A percentile compares a stretch with the other conserved stretches of the same genome.
phyloP scores from a whole-genome alignment of 2,329 filamentous ascomycete species.

The Pseudogymnoascus sp. region DNA sequence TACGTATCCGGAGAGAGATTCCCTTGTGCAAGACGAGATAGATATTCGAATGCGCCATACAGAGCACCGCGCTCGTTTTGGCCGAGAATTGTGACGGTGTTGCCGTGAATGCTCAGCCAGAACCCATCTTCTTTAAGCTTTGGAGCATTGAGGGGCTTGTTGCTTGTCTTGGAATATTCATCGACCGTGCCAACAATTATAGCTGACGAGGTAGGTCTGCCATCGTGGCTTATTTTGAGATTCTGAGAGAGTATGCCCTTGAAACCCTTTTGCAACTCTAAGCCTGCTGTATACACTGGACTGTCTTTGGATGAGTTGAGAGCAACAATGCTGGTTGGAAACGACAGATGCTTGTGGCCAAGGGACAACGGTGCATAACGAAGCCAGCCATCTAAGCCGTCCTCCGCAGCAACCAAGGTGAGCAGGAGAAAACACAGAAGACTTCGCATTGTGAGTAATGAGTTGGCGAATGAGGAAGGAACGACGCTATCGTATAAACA shows the following conservation, averaged over 20 bases:
- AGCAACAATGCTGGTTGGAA: slow-evolving; percentile 40
- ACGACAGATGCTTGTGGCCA: slow-evolving; percentile 28
- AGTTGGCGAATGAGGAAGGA: background rate
- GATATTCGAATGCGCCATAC: slow-evolving; percentile 61
- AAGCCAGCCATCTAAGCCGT: slow-evolving; percentile 54
- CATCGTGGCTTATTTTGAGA: slow-evolving; percentile 28
- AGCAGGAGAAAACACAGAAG: background rate
- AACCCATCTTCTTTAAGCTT: slow-evolving; percentile 49
- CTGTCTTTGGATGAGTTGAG: slow-evolving; percentile 45
- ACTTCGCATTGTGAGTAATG: background rate
- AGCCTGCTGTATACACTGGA: slow-evolving; percentile 50
- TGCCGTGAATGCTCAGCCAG: slow-evolving; percentile 42
- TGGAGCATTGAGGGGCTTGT: slow-evolving; percentile 23
- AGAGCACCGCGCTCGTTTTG: slow-evolving; percentile 59
- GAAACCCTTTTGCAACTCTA: slow-evolving; percentile 50
- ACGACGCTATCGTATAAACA: background rate
- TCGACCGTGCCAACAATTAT: slow-evolving; percentile 42
- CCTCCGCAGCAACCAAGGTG: slow-evolving; percentile 37
- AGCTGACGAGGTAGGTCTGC: slow-evolving; percentile 21
- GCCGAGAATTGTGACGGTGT: slow-evolving; percentile 48
- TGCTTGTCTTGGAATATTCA: slow-evolving; percentile 30
- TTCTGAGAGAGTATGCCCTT: slow-evolving; percentile 45
- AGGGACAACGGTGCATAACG: slow-evolving; percentile 49
- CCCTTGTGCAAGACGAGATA: slow-evolving; percentile 54
- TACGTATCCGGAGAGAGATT: slow-evolving; percentile 41